A percentile compares a stretch with the other conserved stretches of the same genome.
Evolutionary conservation across 805 yeast species (phyloP).

Genomic region (Yarrowia osloensis): DNA sequence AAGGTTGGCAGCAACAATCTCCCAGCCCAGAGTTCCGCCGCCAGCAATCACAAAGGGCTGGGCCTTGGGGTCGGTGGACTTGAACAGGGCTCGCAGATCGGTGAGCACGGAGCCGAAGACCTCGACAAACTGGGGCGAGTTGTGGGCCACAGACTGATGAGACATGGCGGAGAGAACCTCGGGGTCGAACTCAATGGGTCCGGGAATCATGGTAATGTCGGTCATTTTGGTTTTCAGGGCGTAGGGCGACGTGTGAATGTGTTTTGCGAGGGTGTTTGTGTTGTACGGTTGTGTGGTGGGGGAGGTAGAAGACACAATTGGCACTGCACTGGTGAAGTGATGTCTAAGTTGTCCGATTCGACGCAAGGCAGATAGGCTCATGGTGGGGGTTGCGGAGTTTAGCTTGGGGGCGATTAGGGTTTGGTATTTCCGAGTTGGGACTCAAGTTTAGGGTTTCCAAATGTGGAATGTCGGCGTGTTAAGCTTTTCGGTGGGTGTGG

Average conservation of each 20-base stretch:
- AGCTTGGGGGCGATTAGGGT: not conserved
- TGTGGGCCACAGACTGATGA: constrained; percentile 85
- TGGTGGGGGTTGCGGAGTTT: constrained; percentile 21
- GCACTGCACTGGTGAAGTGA: constrained; percentile 27
- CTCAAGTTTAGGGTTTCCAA: not conserved
- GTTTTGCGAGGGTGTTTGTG: constrained; percentile 15
- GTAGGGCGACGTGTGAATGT: constrained; percentile 11
- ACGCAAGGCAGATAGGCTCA: constrained; percentile 21
- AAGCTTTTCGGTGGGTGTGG: not conserved
- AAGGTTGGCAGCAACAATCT: constrained; percentile 77
- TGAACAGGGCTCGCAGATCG: constrained; percentile 72
- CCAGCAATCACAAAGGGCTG: constrained; percentile 86
- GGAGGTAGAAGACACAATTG: constrained; percentile 22
- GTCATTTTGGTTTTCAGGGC: constrained; percentile 29
- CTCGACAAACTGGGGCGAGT: constrained; percentile 76
- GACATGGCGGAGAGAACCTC: constrained; percentile 77
- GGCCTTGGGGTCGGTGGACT: constrained; percentile 62
- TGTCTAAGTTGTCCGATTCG: constrained; percentile 22
- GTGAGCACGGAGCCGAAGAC: constrained; percentile 70
- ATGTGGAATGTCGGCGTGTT: not conserved
- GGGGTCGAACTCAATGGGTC: constrained; percentile 83
- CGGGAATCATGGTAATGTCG: constrained; percentile 67
- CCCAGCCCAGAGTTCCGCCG: constrained; percentile 96
- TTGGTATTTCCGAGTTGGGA: not conserved
- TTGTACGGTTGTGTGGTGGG: not conserved